Evolutionary conservation across 179 eudicot species (phyloP).

Genomic region (Vitellaria paradoxa): DNA sequence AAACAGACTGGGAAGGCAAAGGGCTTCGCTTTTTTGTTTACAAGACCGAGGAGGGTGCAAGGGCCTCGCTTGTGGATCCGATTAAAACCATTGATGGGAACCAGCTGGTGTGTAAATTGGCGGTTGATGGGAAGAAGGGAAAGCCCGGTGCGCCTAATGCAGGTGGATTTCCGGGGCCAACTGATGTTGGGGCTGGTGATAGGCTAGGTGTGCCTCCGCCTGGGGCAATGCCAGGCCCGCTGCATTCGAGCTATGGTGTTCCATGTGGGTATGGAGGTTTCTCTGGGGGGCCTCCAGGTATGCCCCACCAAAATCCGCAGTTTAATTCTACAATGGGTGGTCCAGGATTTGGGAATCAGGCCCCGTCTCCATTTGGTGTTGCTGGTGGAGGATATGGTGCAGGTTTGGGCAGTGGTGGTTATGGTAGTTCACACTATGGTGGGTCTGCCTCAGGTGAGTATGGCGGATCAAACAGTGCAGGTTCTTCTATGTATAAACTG

Average conservation of each 20-base stretch:
- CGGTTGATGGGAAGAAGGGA: constrained; percentile 55
- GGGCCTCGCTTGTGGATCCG: constrained; percentile 47
- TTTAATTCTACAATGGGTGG: constrained; percentile 25
- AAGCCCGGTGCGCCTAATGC: constrained; percentile 16
- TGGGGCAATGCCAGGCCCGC: constrained; percentile 19
- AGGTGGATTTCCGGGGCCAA: not conserved
- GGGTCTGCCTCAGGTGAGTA: constrained; percentile 23
- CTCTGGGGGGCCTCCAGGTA: constrained; percentile 12
- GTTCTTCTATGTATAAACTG: constrained; percentile 36
- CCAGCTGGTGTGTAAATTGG: constrained; percentile 52
- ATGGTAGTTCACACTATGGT: constrained; percentile 37
- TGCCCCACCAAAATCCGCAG: constrained; percentile 23
- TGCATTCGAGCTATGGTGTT: constrained; percentile 31
- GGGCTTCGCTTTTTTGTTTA: constrained; percentile 63
- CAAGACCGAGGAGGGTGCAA: constrained; percentile 57
- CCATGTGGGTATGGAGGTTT: constrained; percentile 27
- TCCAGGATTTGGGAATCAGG: constrained; percentile 22
- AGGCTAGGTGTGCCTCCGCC: not conserved
- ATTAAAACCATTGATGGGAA: constrained; percentile 50
- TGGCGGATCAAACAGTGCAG: constrained; percentile 21
- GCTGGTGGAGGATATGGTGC: constrained; percentile 25
- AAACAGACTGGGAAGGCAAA: constrained; percentile 48
- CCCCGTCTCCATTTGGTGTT: not conserved
- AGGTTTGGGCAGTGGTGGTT: constrained; percentile 7
- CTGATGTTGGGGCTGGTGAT: constrained; percentile 1